Percentiles rank a stretch among this genome's conserved stretches.
Conservation (phyloP, 2,329 filamentous ascomycete genomes). For the Polytolypa hystricis region DNA sequence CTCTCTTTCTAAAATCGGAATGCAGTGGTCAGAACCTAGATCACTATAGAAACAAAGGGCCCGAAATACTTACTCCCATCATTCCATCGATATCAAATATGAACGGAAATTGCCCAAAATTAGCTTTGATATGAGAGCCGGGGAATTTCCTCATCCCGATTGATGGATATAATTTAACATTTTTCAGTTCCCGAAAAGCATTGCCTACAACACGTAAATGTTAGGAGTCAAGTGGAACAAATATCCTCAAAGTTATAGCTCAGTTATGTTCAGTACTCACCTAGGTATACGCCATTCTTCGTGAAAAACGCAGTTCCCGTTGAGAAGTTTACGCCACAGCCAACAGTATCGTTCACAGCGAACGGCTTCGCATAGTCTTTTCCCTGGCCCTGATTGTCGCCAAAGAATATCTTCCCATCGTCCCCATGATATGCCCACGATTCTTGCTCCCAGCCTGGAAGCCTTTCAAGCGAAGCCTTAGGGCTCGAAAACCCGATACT, state of each 20-base stretch:
- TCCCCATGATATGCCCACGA: constrained; percentile 59
- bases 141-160: constrained; percentile 55
- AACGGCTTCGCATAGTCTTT: constrained; percentile 52
- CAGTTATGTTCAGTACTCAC: constrained; percentile 26
- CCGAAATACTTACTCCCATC: constrained; percentile 56
- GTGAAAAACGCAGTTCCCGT: constrained; percentile 54
- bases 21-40: neutral
- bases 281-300: constrained; percentile 49
- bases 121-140: constrained; percentile 47
- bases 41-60: neutral
- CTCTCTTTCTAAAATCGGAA: constrained; percentile 45
- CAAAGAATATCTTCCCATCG: constrained; percentile 53
- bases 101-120: constrained; percentile 63
- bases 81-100: constrained; percentile 83
- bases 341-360: constrained; percentile 48
- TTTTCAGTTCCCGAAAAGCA: constrained; percentile 36
- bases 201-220: constrained; percentile 39
- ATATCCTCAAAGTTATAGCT: neutral
- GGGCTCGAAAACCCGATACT: constrained; percentile 51
- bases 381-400: constrained; percentile 42
- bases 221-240: neutral
- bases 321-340: constrained; percentile 55
- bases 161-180: constrained; percentile 40
- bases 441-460: constrained; percentile 55
- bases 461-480: constrained; percentile 48